Evolutionary conservation across 2,329 filamentous ascomycete genomes (phyloP).

Genomic region (Fusarium sp.): DNA sequence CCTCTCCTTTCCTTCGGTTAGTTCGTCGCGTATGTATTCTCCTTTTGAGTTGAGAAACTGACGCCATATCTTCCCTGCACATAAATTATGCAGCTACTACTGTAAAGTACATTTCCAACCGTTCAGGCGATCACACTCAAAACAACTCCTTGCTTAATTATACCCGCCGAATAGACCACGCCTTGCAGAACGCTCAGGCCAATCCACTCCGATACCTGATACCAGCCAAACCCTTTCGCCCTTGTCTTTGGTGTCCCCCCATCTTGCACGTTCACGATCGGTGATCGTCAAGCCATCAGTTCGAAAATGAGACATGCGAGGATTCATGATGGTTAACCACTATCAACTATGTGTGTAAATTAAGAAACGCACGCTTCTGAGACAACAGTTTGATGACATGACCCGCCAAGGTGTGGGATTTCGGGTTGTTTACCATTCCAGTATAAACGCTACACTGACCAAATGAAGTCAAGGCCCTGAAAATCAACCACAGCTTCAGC

Average conservation of each 20-base stretch:
- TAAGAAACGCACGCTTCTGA: slow-evolving; percentile 26
- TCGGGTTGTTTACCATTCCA: slow-evolving; percentile 37
- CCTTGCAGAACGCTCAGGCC: slow-evolving; percentile 38
- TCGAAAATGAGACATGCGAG: slow-evolving; percentile 33
- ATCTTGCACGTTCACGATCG: not conserved
- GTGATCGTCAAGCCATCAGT: slow-evolving; percentile 19
- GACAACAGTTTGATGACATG: slow-evolving; percentile 25
- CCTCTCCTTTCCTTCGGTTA: slow-evolving; percentile 2
- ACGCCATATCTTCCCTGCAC: slow-evolving; percentile 27
- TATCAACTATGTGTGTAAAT: slow-evolving; percentile 28
- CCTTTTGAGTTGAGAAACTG: not conserved
- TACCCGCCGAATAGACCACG: slow-evolving; percentile 22
- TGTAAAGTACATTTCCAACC: slow-evolving; percentile 3
- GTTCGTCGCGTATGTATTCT: slow-evolving; percentile 1
- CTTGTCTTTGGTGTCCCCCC: not conserved
- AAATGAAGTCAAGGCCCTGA: not conserved
- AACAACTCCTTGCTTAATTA: slow-evolving; percentile 31
- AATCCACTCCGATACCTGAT: slow-evolving; percentile 12
- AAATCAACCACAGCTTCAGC: not conserved
- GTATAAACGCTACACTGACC: not conserved
- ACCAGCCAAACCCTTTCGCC: slow-evolving; percentile 4
- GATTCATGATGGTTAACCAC: not conserved
- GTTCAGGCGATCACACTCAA: slow-evolving; percentile 17
- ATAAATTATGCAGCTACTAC: slow-evolving; percentile 27
- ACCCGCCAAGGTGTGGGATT: not conserved